Evolutionary conservation across 2,329 filamentous ascomycete genomes (phyloP).

Genomic region (Chrysoporthe cubensis): DNA sequence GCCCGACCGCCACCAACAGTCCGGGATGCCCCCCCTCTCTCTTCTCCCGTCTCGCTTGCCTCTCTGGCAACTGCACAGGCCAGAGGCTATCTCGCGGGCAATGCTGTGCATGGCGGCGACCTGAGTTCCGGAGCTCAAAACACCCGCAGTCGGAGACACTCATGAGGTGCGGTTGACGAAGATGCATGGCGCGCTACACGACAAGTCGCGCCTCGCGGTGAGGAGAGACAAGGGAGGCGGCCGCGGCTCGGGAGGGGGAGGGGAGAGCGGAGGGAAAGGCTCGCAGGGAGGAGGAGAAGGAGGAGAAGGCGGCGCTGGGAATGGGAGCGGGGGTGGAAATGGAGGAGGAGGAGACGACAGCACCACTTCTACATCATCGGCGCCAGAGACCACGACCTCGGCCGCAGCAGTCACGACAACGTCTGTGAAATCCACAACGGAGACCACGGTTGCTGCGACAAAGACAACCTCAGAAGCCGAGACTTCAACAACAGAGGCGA

Average conservation of each 20-base stretch:
- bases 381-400: not conserved
- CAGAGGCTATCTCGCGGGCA: not conserved
- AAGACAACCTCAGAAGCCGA: not conserved
- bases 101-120: not conserved
- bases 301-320: no score
- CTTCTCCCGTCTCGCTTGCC: not conserved
- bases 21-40: not conserved
- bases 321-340: not conserved
- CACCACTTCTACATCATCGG: not conserved
- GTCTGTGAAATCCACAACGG: not conserved
- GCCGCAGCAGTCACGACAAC: not conserved
- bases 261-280: not conserved
- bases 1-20: not conserved
- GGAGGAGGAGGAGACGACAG: not conserved
- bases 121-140: not conserved
- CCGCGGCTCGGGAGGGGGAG: not conserved
- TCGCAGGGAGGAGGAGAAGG: not conserved
- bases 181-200: constrained; percentile 3
- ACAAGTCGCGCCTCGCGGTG: not conserved
- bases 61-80: not conserved
- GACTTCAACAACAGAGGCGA: not conserved
- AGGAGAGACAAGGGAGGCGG: not conserved
- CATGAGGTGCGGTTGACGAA: constrained; percentile 8
- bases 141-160: not conserved
- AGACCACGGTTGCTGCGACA: not conserved